These are phyloP conservation scores for Nymphaea thermarum DNA, from an alignment of 164 flowering plant genomes.

Conservation along the genomic window DNA sequence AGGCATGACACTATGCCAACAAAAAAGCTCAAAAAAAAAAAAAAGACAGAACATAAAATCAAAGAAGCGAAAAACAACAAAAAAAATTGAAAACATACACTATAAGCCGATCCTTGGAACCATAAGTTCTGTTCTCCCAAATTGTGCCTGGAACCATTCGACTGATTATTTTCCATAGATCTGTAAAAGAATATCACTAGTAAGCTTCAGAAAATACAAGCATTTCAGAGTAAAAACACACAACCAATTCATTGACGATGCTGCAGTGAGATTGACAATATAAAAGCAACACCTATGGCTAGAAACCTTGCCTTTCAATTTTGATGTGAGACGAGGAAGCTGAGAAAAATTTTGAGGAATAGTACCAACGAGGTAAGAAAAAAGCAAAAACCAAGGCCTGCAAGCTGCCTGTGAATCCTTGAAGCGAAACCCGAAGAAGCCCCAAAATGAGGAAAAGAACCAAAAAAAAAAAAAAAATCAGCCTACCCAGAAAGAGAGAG, in stretches of 20 bases:
- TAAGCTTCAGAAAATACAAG: no score
- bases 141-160: constrained; percentile 6
- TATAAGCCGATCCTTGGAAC: constrained; percentile 22
- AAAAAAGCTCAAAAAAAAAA: no score
- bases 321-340: constrained; percentile 31
- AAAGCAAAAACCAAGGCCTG: no score
- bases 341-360: constrained; percentile 52
- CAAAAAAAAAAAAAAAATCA: not conserved
- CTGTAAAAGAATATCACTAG: constrained; percentile 18
- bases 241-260: not conserved
- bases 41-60: no score
- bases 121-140: constrained; percentile 35
- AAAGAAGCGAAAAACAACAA: not conserved
- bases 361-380: constrained; percentile 37
- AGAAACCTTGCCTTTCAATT: no score
- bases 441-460: not conserved
- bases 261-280: not conserved
- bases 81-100: constrained; percentile 36
- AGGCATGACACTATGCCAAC: not conserved
- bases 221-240: no score
- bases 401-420: no score
- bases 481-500: no score
- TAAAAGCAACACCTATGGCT: no score
- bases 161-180: constrained; percentile 39
- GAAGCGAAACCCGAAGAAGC: no score